phyloP scores from a whole-genome alignment of 371 early-diverging fungal species.

The Lichtheimia hyalospora region DNA sequence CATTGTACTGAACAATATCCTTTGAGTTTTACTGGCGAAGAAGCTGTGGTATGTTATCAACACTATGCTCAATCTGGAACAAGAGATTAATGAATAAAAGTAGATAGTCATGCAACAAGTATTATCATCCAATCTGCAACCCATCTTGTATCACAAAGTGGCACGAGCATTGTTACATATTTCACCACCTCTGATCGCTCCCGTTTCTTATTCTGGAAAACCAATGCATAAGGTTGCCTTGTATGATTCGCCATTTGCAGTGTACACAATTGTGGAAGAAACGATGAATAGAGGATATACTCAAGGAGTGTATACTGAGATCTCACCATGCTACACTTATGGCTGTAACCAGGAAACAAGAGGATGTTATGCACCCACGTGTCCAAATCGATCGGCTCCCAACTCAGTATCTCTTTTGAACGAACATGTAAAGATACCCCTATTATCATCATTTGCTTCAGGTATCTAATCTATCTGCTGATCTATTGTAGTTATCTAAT shows the following conservation, averaged over 20 bases:
- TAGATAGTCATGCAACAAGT: constrained; percentile 35
- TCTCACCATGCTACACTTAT: constrained; percentile 34
- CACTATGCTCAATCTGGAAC: not conserved
- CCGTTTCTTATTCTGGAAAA: constrained; percentile 40
- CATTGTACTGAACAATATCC: constrained; percentile 43
- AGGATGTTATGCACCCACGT: constrained; percentile 42
- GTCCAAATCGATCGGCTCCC: constrained; percentile 29
- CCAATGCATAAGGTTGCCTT: constrained; percentile 35
- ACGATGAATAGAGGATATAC: too few species aligned
- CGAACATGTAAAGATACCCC: not conserved
- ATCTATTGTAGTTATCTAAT: too few species aligned
- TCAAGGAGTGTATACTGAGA: constrained; percentile 38
- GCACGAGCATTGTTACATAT: constrained; percentile 34
- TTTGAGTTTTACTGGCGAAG: constrained; percentile 43
- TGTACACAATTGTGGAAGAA: constrained; percentile 33
- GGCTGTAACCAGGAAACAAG: constrained; percentile 32
- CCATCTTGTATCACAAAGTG: constrained; percentile 23
- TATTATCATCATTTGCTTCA: not conserved
- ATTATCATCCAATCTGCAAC: constrained; percentile 20
- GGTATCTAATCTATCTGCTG: not conserved
- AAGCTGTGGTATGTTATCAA: constrained; percentile 31
- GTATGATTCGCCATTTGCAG: constrained; percentile 33
- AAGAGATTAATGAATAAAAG: not conserved
- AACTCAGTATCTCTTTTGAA: not conserved
- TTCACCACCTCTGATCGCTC: constrained; percentile 32